These are phyloP conservation scores for Stramenopiles sp. DNA, from an alignment of 352 stramenopile species.

Conservation along the genomic window DNA sequence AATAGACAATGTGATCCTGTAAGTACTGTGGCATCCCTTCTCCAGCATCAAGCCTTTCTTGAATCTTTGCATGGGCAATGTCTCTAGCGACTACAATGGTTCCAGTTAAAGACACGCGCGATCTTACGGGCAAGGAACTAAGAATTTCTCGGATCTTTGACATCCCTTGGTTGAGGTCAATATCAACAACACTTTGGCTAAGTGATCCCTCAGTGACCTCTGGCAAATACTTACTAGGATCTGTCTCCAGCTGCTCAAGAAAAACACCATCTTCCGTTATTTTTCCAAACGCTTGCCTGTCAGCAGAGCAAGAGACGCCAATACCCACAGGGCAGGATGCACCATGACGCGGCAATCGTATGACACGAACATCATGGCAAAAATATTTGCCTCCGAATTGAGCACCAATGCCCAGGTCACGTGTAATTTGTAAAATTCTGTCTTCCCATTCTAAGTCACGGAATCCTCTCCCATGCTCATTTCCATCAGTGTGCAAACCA, in stretches of 20 bases:
- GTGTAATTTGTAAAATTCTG: constrained; percentile 53
- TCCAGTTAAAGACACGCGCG: constrained; percentile 49
- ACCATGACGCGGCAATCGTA: constrained; percentile 57
- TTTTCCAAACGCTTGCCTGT: constrained; percentile 46
- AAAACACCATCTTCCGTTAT: constrained; percentile 67
- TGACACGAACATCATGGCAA: constrained; percentile 63
- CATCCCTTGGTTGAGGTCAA: constrained; percentile 65
- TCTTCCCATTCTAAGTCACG: constrained; percentile 56
- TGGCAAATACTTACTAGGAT: constrained; percentile 55
- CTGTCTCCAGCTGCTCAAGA: constrained; percentile 56
- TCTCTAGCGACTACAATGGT: constrained; percentile 65
- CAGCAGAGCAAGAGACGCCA: constrained; percentile 60
- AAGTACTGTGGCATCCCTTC: constrained; percentile 61
- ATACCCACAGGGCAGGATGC: constrained; percentile 63
- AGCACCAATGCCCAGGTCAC: constrained; percentile 60
- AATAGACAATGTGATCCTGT: constrained; percentile 71
- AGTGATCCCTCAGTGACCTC: constrained; percentile 38
- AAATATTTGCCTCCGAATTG: constrained; percentile 76
- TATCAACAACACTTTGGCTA: constrained; percentile 35
- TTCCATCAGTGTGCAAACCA: constrained; percentile 46
- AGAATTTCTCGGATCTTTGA: constrained; percentile 42
- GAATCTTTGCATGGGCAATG: constrained; percentile 68
- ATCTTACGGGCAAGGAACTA: constrained; percentile 47
- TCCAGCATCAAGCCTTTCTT: constrained; percentile 50
- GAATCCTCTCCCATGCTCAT: constrained; percentile 47